Conservation (phyloP, 495 filamentous ascomycete species). For the Rostrohypoxylon terebratum region DNA sequence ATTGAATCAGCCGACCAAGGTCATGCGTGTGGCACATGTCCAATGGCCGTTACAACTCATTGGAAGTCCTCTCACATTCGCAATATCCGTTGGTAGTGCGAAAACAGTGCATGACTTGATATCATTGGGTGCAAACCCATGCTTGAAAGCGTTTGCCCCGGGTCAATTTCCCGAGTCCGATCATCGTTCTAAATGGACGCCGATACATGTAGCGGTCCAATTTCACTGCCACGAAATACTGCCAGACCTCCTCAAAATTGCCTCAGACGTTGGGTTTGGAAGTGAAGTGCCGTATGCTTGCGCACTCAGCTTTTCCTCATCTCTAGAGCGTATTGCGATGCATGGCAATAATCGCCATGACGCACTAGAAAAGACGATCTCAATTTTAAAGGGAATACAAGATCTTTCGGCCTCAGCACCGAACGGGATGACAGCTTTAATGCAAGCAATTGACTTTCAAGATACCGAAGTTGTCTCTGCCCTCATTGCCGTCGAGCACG, state of each 20-base stretch:
- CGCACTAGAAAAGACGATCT: not conserved
- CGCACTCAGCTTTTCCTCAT: not conserved
- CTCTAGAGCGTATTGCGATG: slow-evolving; percentile 3
- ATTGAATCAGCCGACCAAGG: slow-evolving; percentile 28
- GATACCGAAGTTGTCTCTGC: slow-evolving; percentile 1
- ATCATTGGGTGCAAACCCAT: slow-evolving; percentile 28
- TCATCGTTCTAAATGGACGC: slow-evolving; percentile 37
- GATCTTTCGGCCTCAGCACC: not conserved
- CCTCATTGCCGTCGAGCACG: not conserved
- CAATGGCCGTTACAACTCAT: slow-evolving; percentile 47
- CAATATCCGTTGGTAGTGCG: slow-evolving; percentile 33
- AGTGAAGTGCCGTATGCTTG: slow-evolving; percentile 1
- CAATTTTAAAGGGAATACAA: not conserved
- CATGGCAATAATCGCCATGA: not conserved
- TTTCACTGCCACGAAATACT: slow-evolving; percentile 45
- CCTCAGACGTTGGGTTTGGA: not conserved
- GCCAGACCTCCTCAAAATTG: slow-evolving; percentile 22
- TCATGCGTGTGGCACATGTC: slow-evolving; percentile 28
- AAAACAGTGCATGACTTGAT: slow-evolving; percentile 39
- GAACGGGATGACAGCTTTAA: slow-evolving; percentile 1
- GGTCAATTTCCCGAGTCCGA: slow-evolving; percentile 16
- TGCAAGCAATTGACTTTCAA: slow-evolving; percentile 8
- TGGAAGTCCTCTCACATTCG: slow-evolving; percentile 47
- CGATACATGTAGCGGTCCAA: slow-evolving; percentile 48
- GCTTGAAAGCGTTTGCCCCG: slow-evolving; percentile 19